These are phyloP conservation scores for Globomyces pollinis-pini DNA, from an alignment of 192 early-diverging fungal species.

Conservation along the genomic window DNA sequence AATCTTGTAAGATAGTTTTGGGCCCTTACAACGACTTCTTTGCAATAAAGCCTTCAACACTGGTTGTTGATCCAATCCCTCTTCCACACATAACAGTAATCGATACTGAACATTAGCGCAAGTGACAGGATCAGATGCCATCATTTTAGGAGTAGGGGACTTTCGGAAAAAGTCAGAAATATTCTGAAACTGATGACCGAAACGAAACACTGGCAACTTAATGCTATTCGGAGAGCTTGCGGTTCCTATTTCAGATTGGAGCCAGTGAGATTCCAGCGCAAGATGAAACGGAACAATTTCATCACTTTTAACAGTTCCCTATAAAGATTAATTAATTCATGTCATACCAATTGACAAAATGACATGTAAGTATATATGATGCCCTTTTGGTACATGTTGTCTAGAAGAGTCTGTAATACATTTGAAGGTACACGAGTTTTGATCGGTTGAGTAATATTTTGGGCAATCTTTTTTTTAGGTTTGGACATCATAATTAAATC, in stretches of 20 bases:
- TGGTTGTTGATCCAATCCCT: too few species aligned
- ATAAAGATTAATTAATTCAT: too few species aligned
- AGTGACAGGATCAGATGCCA: slow-evolving; percentile 20
- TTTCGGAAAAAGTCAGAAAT: slow-evolving; percentile 15
- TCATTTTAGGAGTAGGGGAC: slow-evolving; percentile 2
- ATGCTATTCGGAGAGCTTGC: not conserved
- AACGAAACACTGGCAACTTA: slow-evolving; percentile 23
- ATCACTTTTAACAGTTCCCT: too few species aligned
- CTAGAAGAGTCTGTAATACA: too few species aligned
- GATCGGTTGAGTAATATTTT: too few species aligned
- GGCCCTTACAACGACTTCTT: not conserved
- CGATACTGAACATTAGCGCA: slow-evolving; percentile 36
- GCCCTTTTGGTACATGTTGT: too few species aligned
- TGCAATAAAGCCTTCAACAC: not conserved
- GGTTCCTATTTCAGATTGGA: slow-evolving; percentile 34
- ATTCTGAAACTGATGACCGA: slow-evolving; percentile 21
- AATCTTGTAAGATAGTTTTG: not conserved
- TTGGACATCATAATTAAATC: too few species aligned
- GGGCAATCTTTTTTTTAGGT: too few species aligned
- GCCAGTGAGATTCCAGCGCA: too few species aligned
- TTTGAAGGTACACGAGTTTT: too few species aligned
- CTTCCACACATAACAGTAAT: slow-evolving; percentile 14
- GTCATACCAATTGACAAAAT: too few species aligned
- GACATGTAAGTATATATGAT: slow-evolving; percentile 46
- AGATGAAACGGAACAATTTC: too few species aligned